A percentile compares a stretch with the other conserved stretches of the same genome.
Conservation (phyloP, 208 protist genomes). For the Leishmania braziliensis region DNA sequence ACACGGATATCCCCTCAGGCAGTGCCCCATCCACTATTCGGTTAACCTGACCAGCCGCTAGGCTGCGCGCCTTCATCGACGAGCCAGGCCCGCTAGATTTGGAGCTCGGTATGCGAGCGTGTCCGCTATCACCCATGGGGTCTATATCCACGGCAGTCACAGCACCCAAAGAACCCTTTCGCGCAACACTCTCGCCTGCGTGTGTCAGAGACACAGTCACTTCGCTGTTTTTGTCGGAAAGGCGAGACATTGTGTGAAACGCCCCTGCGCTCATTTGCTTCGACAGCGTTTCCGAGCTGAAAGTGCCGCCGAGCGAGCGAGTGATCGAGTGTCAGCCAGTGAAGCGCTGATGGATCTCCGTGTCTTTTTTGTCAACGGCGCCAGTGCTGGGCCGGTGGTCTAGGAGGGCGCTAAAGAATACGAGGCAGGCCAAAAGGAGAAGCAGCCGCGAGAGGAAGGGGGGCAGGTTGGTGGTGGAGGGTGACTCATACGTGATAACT, state of each 20-base stretch:
- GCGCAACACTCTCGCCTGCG: not conserved
- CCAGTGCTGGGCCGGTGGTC: not conserved
- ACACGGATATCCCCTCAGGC: slow-evolving; percentile 66
- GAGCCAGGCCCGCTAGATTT: not conserved
- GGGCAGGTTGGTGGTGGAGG: too few relatives aligned
- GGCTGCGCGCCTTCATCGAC: slow-evolving; percentile 26
- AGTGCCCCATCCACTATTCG: slow-evolving; percentile 57
- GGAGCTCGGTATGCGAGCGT: not conserved
- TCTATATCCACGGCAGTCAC: not conserved
- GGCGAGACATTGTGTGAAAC: not conserved
- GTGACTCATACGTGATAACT: not conserved
- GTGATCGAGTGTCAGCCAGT: not conserved
- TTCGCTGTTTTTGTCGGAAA: not conserved
- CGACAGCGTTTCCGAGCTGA: not conserved
- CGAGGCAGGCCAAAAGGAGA: not conserved
- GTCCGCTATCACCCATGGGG: not conserved
- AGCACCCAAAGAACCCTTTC: not conserved
- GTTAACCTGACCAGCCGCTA: slow-evolving; percentile 82
- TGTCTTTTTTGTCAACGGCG: not conserved
- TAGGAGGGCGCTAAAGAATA: not conserved
- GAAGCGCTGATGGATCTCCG: not conserved
- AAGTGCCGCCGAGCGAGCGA: not conserved
- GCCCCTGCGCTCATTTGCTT: not conserved
- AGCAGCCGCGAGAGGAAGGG: too few relatives aligned
- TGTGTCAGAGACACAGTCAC: not conserved